Evolutionary conservation across 2,329 filamentous ascomycete species (phyloP), one percentile per base, ranked within the genome.

Genomic region (Lachnellula willkommii): DNA sequence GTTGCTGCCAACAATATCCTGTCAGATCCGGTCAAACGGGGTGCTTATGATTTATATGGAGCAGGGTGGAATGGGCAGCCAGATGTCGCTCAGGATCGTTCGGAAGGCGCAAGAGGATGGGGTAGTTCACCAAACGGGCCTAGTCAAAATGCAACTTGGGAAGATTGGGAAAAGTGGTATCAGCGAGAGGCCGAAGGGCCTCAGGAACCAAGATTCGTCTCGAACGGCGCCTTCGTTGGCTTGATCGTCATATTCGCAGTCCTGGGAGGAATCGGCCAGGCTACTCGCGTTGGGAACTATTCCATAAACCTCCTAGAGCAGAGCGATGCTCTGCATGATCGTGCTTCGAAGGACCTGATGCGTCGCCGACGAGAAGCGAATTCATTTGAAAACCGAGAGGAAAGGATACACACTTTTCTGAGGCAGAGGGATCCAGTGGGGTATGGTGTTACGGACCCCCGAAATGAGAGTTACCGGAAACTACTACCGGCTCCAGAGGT

Each of bases 111-210:
- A 9, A 53, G 56, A 56, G 66, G 64, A 6, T 68, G 68, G 66
- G 61, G 59, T 5, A 59, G 57, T 17, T 63, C 62, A 9, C 63
- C 64, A 6, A 52, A 60, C 17, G 70, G 79, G 2, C 81, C 85
- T 49, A 81, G 77, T 66, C 71, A 76, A 64, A 97, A 97, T 70
- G 94, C 90, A 1, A 97, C 94, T 0, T 99, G 94, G 94, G 94
- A 99, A 70, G 94, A 99, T 70, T 96, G 92, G 92, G 90, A 96
- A 74, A 79, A 79, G 46, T 95, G 88, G 85, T 81, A 89, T 64
- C 77, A 83, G 36, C 71, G 76, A 67, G 71, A 77, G 49, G 75
- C 65, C 71, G 66, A 70, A 70, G 60, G 74, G 72, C 60, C 53
- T 61, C 81, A 83, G 64, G 73, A 78, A 60, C 80, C 80, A 0